A percentile compares a stretch with the other conserved stretches of the same genome.
phyloP scores from a whole-genome alignment of 768 basidiomycete species.

The Symmetrospora coprosmae region DNA sequence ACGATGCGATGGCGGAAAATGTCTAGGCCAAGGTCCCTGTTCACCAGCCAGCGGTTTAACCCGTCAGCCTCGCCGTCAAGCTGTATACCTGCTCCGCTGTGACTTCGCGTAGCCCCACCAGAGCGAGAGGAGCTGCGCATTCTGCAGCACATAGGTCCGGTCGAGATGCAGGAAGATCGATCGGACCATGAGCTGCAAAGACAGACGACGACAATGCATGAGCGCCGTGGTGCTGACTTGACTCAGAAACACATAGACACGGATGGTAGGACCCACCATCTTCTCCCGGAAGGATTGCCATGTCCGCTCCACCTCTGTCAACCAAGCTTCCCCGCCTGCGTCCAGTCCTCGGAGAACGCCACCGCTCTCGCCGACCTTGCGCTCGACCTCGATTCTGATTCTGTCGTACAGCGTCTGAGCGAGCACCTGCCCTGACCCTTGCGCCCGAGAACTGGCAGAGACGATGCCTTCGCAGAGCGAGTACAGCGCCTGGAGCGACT shows the following conservation, averaged over 20 bases:
- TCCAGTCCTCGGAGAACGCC: constrained; percentile 36
- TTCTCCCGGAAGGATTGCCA: constrained; percentile 54
- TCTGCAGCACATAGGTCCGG: constrained; percentile 47
- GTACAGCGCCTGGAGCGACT: constrained; percentile 31
- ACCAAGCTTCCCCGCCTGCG: constrained; percentile 44
- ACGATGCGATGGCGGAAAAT: constrained; percentile 48
- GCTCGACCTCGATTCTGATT: constrained; percentile 51
- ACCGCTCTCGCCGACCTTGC: constrained; percentile 42
- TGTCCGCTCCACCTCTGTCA: constrained; percentile 45
- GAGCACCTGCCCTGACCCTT: background rate
- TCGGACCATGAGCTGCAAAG: constrained; percentile 45
- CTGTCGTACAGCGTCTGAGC: constrained; percentile 43
- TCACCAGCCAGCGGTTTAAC: too few species aligned
- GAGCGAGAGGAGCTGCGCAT: constrained; percentile 33
- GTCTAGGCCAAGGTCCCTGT: constrained; percentile 46
- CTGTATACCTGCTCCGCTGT: background rate
- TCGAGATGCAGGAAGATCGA: constrained; percentile 60
- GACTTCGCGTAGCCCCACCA: background rate
- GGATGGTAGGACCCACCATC: constrained; percentile 44
- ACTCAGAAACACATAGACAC: too few species aligned
- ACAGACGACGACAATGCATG: background rate
- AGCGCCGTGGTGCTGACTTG: too few species aligned
- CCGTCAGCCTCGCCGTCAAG: background rate
- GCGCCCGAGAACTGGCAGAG: constrained; percentile 44
- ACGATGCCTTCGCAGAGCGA: constrained; percentile 32